Evolutionary conservation across 257 asterid species (phyloP).

Genomic region (Solanum pimpinellifolium): DNA sequence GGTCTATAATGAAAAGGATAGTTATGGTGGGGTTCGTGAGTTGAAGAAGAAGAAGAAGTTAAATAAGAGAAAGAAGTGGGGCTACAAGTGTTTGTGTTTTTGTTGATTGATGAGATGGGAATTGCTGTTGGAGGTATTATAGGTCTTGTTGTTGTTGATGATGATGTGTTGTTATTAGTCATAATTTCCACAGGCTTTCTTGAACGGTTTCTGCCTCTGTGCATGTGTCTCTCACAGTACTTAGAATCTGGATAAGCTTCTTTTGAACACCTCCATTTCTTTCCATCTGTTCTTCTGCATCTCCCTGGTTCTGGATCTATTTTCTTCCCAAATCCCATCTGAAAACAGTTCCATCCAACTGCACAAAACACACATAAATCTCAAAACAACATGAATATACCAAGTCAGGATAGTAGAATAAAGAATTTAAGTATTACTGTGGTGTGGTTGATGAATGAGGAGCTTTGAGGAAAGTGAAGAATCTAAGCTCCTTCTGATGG

Average conservation of each 20-base stretch:
- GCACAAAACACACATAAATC: background rate
- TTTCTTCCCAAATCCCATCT: conserved; percentile 77
- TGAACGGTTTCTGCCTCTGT: conserved; percentile 99
- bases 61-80: background rate
- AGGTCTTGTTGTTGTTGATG: background rate
- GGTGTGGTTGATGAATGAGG: conserved; percentile 49
- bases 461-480: conserved; percentile 50
- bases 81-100: background rate
- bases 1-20: conserved; percentile 16
- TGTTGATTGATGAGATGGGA: conserved; percentile 23
- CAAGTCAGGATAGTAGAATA: background rate
- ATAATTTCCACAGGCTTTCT: conserved; percentile 98
- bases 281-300: conserved; percentile 93
- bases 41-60: background rate
- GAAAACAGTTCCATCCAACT: conserved; percentile 80
- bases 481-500: conserved; percentile 54
- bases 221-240: conserved; percentile 99
- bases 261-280: conserved; percentile 94
- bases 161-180: background rate
- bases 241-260: conserved; percentile 93
- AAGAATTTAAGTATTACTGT: conserved; percentile 11
- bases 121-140: conserved; percentile 10
- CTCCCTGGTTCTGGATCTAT: conserved; percentile 97
- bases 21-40: background rate
- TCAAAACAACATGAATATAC: background rate